Base-by-base conservation (phyloP, 78 protist genomes). In the Paratrimastix pyriformis region DNA sequence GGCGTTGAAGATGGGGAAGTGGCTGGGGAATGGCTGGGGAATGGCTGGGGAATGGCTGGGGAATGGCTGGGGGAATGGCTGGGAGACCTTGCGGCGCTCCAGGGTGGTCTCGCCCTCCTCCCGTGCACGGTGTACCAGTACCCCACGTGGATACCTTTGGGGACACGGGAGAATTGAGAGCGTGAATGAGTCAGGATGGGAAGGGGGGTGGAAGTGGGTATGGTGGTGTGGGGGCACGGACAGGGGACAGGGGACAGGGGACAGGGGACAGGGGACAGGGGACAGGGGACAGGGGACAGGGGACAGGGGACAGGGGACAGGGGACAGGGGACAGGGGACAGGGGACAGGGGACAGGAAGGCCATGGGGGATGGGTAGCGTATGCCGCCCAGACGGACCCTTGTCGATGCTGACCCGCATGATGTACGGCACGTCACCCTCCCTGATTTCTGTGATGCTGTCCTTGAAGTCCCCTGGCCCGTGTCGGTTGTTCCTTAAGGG, bases 361-460 rank as follows among this genome's bases (percentile, higher is more conserved):
- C n/a, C n/a, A n/a, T n/a, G 29, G n/a, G 40, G 3, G 24, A 39
- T 70, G 13, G 55, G 15, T 50, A 50, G 13, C 55, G 15, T 50
- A 50, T 21, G 15, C 13, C 55, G 55, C 32, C 13, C 13, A 50
- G 15, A 50, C 55, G 15, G 37, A 44, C 69, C 87, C 42, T 30
- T 26, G 74, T 97, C 99, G 60, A 97, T 93, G 38, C 90, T 70
- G 18, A 85, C 93, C 42, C 99, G 84, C 54, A 80, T 57, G 83
- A 83, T 69, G 86, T 96, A 95, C 1, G 96, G 88, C 40, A 97
- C 96, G 69, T 97, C 99, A 72, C 88, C 95, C 72, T 97, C 99
- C 8, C 98, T 79, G 21, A 97, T 62, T 39, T 86, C 94, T 0
- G 44, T 3, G 26, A 91, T 33, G 50, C 0, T 9, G 9, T 84